Evolutionary conservation across 768 basidiomycete species (phyloP).

Genomic region (Tephrocybe rancida): DNA sequence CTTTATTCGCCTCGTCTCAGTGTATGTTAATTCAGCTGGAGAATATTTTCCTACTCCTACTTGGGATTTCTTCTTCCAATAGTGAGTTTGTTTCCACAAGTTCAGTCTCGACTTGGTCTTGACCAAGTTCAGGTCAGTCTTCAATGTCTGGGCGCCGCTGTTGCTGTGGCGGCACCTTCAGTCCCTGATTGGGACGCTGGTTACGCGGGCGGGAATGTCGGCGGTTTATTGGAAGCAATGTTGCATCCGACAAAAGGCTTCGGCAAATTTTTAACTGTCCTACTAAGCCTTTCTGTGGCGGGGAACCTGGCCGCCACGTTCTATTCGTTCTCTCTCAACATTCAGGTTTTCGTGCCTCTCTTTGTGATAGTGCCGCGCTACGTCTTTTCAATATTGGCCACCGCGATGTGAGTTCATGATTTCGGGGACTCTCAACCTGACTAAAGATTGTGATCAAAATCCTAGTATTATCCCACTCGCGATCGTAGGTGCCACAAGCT

Average conservation of each 20-base stretch:
- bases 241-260: constrained; percentile 71
- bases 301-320: constrained; percentile 84
- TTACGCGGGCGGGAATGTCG: constrained; percentile 61
- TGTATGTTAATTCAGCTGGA: constrained; percentile 44
- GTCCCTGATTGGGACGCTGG: constrained; percentile 66
- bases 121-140: constrained; percentile 39
- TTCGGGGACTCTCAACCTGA: neutral
- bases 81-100: constrained; percentile 24
- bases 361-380: constrained; percentile 70
- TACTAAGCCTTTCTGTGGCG: constrained; percentile 80
- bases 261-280: constrained; percentile 78
- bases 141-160: constrained; percentile 62
- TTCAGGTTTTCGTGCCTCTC: constrained; percentile 69
- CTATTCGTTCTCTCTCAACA: constrained; percentile 76
- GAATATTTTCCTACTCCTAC: constrained; percentile 70
- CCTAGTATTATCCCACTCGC: constrained; percentile 69
- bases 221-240: constrained; percentile 73
- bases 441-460: neutral
- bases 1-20: neutral
- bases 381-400: constrained; percentile 71
- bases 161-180: constrained; percentile 52
- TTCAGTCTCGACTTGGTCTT: neutral
- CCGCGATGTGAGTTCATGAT: constrained; percentile 58
- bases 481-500: constrained; percentile 73
- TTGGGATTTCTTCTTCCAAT: constrained; percentile 68